A percentile compares a stretch with the other conserved stretches of the same genome.
phyloP scores from a whole-genome alignment of 768 basidiomycete genomes.

The Russula brevipes region DNA sequence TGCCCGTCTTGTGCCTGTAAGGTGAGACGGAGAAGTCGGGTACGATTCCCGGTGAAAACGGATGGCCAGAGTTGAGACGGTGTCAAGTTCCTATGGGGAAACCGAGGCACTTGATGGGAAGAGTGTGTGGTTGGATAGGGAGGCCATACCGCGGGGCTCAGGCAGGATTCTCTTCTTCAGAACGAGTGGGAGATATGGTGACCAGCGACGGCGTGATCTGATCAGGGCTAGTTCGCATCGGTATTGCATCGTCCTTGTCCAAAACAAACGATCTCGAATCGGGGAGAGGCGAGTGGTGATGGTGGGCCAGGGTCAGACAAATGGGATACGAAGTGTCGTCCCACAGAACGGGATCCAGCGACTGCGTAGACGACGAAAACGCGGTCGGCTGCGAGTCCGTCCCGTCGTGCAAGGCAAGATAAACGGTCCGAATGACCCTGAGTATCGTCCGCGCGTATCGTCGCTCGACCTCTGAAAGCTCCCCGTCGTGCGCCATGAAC shows the following conservation, averaged over 20 bases:
- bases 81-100: background rate
- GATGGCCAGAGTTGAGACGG: background rate
- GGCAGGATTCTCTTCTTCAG: background rate
- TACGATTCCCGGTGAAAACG: background rate
- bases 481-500: conserved; percentile 2
- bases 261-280: background rate
- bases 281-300: background rate
- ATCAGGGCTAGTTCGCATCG: background rate
- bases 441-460: conserved; percentile 17
- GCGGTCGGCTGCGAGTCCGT: conserved; percentile 14
- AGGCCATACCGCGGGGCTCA: background rate
- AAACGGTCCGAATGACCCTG: conserved; percentile 15
- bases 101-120: background rate
- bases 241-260: background rate
- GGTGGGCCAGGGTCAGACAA: conserved; percentile 7
- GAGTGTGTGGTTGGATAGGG: background rate
- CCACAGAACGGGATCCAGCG: conserved; percentile 18
- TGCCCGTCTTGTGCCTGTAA: too few relatives aligned
- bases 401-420: conserved; percentile 17
- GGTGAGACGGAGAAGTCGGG: background rate
- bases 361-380: conserved; percentile 18
- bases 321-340: conserved; percentile 13
- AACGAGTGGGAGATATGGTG: background rate
- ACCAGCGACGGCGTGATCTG: background rate
- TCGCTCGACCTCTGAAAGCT: conserved; percentile 12